phyloP scores from a whole-genome alignment of 2,329 filamentous ascomycete species.

The Penicillium janthinellum region DNA sequence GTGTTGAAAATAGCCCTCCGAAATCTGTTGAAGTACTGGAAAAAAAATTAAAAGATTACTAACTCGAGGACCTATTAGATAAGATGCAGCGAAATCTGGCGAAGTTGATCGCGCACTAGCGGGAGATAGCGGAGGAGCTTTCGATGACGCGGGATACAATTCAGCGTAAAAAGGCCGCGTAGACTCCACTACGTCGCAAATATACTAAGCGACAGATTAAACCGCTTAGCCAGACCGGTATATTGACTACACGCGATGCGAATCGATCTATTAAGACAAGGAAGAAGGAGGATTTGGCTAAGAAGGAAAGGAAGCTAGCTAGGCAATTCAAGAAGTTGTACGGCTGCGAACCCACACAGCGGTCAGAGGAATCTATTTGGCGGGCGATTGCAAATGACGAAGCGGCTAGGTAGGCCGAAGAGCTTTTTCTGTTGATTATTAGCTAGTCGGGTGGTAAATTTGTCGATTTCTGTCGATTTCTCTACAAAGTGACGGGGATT shows the following conservation, averaged over 20 bases:
- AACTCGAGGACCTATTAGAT: background rate
- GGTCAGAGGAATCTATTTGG: background rate
- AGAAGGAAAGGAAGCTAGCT: background rate
- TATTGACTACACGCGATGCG: slow-evolving; percentile 1
- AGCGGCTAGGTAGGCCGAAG: background rate
- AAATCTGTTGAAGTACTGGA: background rate
- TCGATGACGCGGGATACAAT: background rate
- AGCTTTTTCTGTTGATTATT: background rate
- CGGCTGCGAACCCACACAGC: background rate
- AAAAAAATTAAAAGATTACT: background rate
- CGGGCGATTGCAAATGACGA: background rate
- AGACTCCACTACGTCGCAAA: background rate
- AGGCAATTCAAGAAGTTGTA: background rate
- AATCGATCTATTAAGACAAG: background rate
- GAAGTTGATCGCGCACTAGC: background rate
- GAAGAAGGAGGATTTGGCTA: background rate
- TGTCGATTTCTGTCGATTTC: background rate
- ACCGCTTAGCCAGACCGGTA: slow-evolving; percentile 3
- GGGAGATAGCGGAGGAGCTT: background rate
- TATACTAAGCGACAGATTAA: slow-evolving; percentile 4
- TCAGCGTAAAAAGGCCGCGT: background rate
- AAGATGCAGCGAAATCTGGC: background rate
- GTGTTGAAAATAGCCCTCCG: slow-evolving; percentile 4
- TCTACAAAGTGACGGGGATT: background rate
- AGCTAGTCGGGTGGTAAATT: background rate